A percentile compares a stretch with the other conserved stretches of the same genome.
These are phyloP conservation scores for Trichophyton benhamiae DNA, from an alignment of 2,329 filamentous ascomycete genomes.

Conservation along the genomic window DNA sequence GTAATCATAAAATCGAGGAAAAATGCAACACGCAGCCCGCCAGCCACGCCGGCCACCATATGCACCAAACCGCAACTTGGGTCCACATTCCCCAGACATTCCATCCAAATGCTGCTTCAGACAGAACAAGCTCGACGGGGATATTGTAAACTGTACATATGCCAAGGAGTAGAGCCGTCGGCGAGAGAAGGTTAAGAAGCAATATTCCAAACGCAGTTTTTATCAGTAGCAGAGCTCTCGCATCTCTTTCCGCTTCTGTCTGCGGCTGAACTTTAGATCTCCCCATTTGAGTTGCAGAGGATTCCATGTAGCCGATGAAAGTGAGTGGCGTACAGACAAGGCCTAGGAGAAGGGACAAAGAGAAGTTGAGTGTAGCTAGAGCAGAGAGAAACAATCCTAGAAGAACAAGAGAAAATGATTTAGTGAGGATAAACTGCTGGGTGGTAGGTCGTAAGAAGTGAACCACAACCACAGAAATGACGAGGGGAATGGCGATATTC, in stretches of 20 bases:
- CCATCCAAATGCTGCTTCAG: slow-evolving; percentile 73
- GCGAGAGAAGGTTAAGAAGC: slow-evolving; percentile 50
- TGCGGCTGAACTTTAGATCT: not conserved
- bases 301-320: slow-evolving; percentile 43
- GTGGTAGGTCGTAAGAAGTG: slow-evolving; percentile 40
- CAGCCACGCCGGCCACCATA: slow-evolving; percentile 92
- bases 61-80: slow-evolving; percentile 77
- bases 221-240: slow-evolving; percentile 9
- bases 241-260: not conserved
- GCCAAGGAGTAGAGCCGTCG: slow-evolving; percentile 43
- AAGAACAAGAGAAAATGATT: slow-evolving; percentile 83
- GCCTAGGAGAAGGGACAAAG: slow-evolving; percentile 72
- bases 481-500: slow-evolving; percentile 45
- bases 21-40: slow-evolving; percentile 37
- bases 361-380: slow-evolving; percentile 92
- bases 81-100: slow-evolving; percentile 82
- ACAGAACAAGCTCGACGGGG: slow-evolving; percentile 48
- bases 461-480: slow-evolving; percentile 46
- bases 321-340: slow-evolving; percentile 64
- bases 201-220: slow-evolving; percentile 22
- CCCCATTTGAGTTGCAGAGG: not conserved
- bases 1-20: slow-evolving; percentile 19
- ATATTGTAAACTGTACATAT: slow-evolving; percentile 38
- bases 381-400: slow-evolving; percentile 85
- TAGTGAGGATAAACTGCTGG: slow-evolving; percentile 67